Base-by-base conservation (phyloP, 208 protist genomes). In the Leptomonas pyrrhocoris region DNA sequence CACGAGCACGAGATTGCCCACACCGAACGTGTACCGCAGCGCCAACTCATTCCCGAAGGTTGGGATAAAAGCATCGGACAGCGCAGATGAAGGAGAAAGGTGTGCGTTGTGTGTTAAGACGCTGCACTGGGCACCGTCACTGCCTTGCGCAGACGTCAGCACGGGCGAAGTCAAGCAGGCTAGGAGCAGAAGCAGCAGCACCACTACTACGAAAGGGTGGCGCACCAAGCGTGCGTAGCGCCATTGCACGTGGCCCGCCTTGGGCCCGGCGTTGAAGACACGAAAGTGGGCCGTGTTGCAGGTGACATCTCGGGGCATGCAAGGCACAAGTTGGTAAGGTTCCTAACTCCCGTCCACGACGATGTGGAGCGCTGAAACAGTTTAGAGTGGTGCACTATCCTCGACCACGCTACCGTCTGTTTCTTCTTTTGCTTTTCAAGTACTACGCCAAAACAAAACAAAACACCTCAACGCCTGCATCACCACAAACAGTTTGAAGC, bases 1-100 rank as follows among this genome's bases (percentile, higher is more conserved):
- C 6, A 94, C 57, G 16, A 94, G 67, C 13, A 78, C 54, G 60
- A 90, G 76, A 34, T 60, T 84, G 9, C 30, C 50, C 7, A 63
- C 73, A 13, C 51, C 70, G 43, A 87, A 77, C 12, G 67, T 80
- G 71, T 83, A 78, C 34, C 70, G 74, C 36, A 76, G 73, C 51
- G 81, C 60, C 15, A 93, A 25, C 13, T 77, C 64, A 23, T 19
- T 43, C 27, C 60, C 60, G 19, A 3, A 11, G 16, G 48, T 6
- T n/a, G 38, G 48, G 38, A 48, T 8, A 4, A 11, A 4, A 27
- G 2, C 51, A 34, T 60, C 19, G 5, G 16, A n/a, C 48, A n/a
- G 12, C 48, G 21, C 7, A 12, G 23, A n/a, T 30, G 48, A 12
- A 30, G 21, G 16, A 4, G 23, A 23, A 4, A 7, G 21, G 23